These are phyloP conservation scores for Pisolithus orientalis DNA, from an alignment of 768 basidiomycete genomes.

Conservation along the genomic window DNA sequence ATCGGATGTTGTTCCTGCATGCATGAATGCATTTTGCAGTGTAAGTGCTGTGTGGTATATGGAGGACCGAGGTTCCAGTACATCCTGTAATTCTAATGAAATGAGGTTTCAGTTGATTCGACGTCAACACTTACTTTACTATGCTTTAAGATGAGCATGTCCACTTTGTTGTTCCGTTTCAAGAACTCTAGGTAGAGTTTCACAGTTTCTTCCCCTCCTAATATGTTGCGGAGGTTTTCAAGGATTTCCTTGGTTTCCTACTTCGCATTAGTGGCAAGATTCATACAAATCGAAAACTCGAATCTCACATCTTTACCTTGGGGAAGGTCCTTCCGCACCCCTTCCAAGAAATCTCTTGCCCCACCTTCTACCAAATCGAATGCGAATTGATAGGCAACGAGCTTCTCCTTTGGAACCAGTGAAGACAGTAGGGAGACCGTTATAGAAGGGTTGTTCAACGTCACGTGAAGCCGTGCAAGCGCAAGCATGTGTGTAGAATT, in stretches of 20 bases:
- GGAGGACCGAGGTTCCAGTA: conserved; percentile 87
- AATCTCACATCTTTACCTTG: conserved; percentile 55
- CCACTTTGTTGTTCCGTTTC: conserved; percentile 88
- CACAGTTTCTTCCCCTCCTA: conserved; percentile 88
- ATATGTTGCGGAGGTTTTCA: conserved; percentile 73
- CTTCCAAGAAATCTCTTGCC: conserved; percentile 86
- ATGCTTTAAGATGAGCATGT: conserved; percentile 85
- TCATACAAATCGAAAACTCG: neutral
- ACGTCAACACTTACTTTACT: conserved; percentile 58
- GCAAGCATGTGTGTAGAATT: conserved; percentile 73
- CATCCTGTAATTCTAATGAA: conserved; percentile 49
- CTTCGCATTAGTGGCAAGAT: conserved; percentile 7
- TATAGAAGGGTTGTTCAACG: conserved; percentile 75
- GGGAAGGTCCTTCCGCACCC: conserved; percentile 61
- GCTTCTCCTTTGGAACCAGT: conserved; percentile 61
- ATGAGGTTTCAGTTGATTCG: neutral
- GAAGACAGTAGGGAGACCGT: conserved; percentile 69
- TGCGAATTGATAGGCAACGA: conserved; percentile 90
- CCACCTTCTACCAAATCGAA: conserved; percentile 96
- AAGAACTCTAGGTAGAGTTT: conserved; percentile 94
- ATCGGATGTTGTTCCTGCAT: conserved; percentile 96
- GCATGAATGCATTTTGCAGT: conserved; percentile 95
- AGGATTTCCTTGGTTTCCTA: conserved; percentile 59
- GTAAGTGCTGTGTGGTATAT: conserved; percentile 97
- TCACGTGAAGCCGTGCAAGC: conserved; percentile 84